These are phyloP conservation scores for Vitis rotundifolia DNA, from an alignment of 164 flowering plant genomes.

Conservation along the genomic window DNA sequence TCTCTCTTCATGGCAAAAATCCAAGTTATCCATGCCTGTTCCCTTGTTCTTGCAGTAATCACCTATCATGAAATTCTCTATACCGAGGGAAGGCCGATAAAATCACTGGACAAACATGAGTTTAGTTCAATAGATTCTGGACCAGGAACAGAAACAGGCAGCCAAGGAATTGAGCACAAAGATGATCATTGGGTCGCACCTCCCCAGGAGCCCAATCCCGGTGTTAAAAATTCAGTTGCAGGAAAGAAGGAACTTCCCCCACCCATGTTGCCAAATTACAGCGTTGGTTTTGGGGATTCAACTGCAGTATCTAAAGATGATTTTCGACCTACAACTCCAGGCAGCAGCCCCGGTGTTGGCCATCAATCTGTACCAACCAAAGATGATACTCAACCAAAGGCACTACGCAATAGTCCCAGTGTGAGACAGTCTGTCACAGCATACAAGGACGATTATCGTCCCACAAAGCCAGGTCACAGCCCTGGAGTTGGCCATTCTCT, in stretches of 20 bases:
- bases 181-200: no score
- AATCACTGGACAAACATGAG: constrained; percentile 1
- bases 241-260: no score
- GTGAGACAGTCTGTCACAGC: constrained; percentile 22
- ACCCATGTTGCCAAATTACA: neutral
- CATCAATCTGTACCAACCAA: neutral
- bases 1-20: constrained; percentile 12
- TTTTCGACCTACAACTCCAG: constrained; percentile 22
- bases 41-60: constrained; percentile 22
- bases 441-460: constrained; percentile 3
- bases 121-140: no score
- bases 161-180: neutral
- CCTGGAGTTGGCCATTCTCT: constrained; percentile 17
- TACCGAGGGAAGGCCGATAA: constrained; percentile 26
- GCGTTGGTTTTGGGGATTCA: neutral
- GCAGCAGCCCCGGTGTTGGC: constrained; percentile 25
- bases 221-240: no score
- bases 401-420: constrained; percentile 29
- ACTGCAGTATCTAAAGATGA: neutral
- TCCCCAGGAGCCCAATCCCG: no score
- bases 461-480: constrained; percentile 18
- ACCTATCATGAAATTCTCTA: constrained; percentile 8
- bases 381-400: neutral
- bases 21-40: constrained; percentile 2
- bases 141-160: neutral